phyloP scores from a whole-genome alignment of 371 early-diverging fungal genomes.

The Mortierella sp. region DNA sequence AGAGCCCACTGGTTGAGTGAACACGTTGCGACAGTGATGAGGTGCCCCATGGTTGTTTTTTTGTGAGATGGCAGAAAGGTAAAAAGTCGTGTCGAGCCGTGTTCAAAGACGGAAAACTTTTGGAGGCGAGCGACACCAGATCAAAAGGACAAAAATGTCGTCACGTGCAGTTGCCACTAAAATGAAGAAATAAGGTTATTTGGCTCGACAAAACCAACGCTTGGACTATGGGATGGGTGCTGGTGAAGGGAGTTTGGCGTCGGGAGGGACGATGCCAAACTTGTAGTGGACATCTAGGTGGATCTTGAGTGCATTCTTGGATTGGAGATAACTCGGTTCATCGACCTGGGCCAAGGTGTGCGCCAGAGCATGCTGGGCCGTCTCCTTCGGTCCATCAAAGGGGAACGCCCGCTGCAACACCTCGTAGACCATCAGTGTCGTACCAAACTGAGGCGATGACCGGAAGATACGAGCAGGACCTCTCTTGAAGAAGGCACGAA shows the following conservation, averaged over 20 bases:
- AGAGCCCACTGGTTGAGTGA: conserved; percentile 97
- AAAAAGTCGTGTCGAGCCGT: neutral
- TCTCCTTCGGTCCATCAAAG: conserved; percentile 63
- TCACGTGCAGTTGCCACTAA: conserved; percentile 3
- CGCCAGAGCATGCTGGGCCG: conserved; percentile 47
- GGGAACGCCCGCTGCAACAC: conserved; percentile 87
- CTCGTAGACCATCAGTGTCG: conserved; percentile 95
- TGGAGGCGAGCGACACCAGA: too few relatives aligned
- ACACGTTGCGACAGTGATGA: conserved; percentile 85
- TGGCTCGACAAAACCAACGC: too few relatives aligned
- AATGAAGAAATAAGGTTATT: too few relatives aligned
- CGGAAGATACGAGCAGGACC: conserved; percentile 88
- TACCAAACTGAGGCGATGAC: conserved; percentile 97
- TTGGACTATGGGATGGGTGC: conserved; percentile 15
- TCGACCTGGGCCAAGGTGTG: conserved; percentile 34
- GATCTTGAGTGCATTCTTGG: conserved; percentile 77
- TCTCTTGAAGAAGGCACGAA: conserved; percentile 97
- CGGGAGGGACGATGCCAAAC: conserved; percentile 56
- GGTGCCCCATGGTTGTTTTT: conserved; percentile 58
- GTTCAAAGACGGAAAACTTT: neutral
- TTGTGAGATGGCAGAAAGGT: neutral
- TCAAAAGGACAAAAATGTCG: too few relatives aligned
- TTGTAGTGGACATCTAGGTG: conserved; percentile 64
- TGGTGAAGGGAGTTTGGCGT: conserved; percentile 43
- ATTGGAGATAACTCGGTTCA: conserved; percentile 64